Percentiles rank a stretch among this genome's conserved stretches.
phyloP scores from a whole-genome alignment of 768 basidiomycete species.

The Lactifluus piperatus region DNA sequence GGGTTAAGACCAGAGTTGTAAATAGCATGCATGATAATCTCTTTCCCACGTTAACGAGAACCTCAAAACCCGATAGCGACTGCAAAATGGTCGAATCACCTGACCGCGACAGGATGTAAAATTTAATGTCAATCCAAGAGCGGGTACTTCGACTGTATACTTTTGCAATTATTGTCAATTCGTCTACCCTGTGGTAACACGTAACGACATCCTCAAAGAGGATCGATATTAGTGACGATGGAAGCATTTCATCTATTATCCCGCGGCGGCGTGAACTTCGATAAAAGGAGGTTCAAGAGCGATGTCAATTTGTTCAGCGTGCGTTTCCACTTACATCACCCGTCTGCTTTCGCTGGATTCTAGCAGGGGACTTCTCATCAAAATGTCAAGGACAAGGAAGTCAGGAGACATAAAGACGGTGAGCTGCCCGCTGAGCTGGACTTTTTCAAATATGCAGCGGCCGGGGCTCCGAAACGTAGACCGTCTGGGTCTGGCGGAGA shows the following conservation, averaged over 20 bases:
- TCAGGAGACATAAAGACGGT: slow-evolving; percentile 27
- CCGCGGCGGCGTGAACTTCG: slow-evolving; percentile 73
- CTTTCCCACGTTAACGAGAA: no score
- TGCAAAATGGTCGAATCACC: not conserved
- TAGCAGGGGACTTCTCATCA: slow-evolving; percentile 24
- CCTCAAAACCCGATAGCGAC: no score
- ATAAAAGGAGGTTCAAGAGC: slow-evolving; percentile 62
- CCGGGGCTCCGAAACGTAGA: slow-evolving; percentile 46
- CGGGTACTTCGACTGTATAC: no score
- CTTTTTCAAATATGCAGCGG: slow-evolving; percentile 83
- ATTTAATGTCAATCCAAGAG: not conserved
- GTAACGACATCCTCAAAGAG: not conserved
- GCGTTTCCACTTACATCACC: slow-evolving; percentile 9
- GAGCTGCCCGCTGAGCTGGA: slow-evolving; percentile 74
- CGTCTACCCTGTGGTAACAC: not conserved
- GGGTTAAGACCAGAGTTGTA: no score
- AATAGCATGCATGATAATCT: no score
- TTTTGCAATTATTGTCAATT: no score
- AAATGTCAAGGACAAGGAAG: slow-evolving; percentile 23
- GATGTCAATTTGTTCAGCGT: slow-evolving; percentile 71
- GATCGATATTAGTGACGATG: slow-evolving; percentile 32
- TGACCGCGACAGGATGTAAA: slow-evolving; percentile 7
- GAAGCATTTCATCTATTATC: slow-evolving; percentile 88
- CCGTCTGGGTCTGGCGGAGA: slow-evolving; percentile 12
- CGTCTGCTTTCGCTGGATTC: not conserved